A percentile compares a stretch with the other conserved stretches of the same genome.
Evolutionary conservation across 2,329 filamentous ascomycete species (phyloP).

Genomic region (Botrytis byssoidea): DNA sequence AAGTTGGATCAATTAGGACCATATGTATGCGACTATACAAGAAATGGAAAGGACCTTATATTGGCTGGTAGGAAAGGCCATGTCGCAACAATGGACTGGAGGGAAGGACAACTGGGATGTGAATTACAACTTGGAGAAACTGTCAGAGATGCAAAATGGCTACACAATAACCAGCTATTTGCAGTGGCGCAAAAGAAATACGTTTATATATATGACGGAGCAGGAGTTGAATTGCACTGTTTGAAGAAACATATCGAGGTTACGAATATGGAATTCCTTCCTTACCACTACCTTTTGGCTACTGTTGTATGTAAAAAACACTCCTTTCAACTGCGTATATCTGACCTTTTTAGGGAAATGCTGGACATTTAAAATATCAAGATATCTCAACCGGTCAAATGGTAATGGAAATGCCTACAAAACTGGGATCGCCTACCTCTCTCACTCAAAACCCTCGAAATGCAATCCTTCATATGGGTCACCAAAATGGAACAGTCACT

Average conservation of each 20-base stretch:
- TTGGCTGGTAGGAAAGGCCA: slow-evolving; percentile 90
- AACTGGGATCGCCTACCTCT: slow-evolving; percentile 78
- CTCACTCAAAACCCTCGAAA: slow-evolving; percentile 90
- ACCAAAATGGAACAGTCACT: slow-evolving; percentile 92
- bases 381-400: slow-evolving; percentile 92
- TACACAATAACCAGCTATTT: slow-evolving; percentile 93
- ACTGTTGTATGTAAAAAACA: slow-evolving; percentile 63
- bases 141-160: slow-evolving; percentile 82
- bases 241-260: slow-evolving; percentile 88
- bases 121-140: slow-evolving; percentile 91
- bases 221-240: slow-evolving; percentile 89
- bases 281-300: slow-evolving; percentile 91
- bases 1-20: slow-evolving; percentile 80
- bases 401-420: slow-evolving; percentile 81
- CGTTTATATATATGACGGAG: slow-evolving; percentile 91
- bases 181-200: slow-evolving; percentile 95
- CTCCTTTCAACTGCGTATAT: neutral
- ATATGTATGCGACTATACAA: slow-evolving; percentile 84
- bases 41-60: slow-evolving; percentile 82
- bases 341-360: slow-evolving; percentile 57
- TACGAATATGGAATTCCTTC: slow-evolving; percentile 90
- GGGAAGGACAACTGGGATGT: slow-evolving; percentile 84
- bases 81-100: slow-evolving; percentile 95
- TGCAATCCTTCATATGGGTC: slow-evolving; percentile 85
- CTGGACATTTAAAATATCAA: slow-evolving; percentile 87